A percentile compares a stretch with the other conserved stretches of the same genome.
These are phyloP conservation scores for Pseudogymnoascus sp. DNA, from an alignment of 2,329 filamentous ascomycete genomes.

Conservation along the genomic window DNA sequence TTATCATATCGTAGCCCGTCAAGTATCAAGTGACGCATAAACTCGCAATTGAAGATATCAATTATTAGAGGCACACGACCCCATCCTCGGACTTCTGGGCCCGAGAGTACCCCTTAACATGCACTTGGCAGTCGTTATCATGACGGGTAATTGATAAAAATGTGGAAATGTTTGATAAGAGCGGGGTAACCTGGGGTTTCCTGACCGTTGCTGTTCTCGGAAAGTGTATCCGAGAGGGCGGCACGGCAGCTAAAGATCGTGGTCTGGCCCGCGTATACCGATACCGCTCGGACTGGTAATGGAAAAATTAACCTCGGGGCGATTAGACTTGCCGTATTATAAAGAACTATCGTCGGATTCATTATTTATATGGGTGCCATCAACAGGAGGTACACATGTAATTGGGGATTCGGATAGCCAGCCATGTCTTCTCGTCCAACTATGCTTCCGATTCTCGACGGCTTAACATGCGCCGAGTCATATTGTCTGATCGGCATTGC, in stretches of 20 bases:
- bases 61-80: background rate
- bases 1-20: background rate
- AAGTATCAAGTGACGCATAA: background rate
- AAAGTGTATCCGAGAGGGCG: constrained; percentile 7
- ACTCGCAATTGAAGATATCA: background rate
- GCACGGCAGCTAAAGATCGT: constrained; percentile 2
- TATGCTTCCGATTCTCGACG: background rate
- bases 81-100: background rate
- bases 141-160: constrained; percentile 13
- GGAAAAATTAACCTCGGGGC: background rate
- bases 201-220: background rate
- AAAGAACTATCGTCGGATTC: background rate
- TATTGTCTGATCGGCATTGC: background rate
- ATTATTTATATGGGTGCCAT: background rate
- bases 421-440: background rate
- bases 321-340: background rate
- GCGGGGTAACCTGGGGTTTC: constrained; percentile 9
- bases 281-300: background rate
- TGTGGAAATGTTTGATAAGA: constrained; percentile 10
- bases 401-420: background rate
- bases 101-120: background rate
- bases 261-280: background rate
- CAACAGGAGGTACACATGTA: background rate
- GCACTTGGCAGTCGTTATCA: constrained; percentile 15
- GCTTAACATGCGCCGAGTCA: background rate